Base-by-base conservation (phyloP, 1,139 yeast species). In the Sugiyamaella japonica region DNA sequence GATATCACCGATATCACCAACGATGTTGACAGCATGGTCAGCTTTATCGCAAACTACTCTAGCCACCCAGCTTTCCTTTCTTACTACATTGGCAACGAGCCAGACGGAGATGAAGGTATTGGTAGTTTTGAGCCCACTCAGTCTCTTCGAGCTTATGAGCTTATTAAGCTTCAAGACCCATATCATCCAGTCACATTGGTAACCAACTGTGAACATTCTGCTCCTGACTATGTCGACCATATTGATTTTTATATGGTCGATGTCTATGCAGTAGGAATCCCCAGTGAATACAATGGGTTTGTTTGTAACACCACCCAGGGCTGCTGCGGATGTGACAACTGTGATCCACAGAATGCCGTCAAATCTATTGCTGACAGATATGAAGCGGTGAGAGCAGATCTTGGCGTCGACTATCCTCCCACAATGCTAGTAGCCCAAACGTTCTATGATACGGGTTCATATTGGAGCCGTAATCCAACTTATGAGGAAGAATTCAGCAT, bases 161-260 rank as follows among this genome's bases (percentile, higher is more conserved):
- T 53, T 38, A 25, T 56, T 23, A 56, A 56, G 39, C 38, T 48
- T 16, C 43, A 43, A 46, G 59, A 56, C 34, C 59, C 59, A 7
- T 56, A 56, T 23, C 59, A 56, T 23, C 59, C 59, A 17, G 59
- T 56, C 13, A 56, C 59, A 3, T 42, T 56, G 12, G 59, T 56
- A 13, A 56, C 55, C 10, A 56, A 56, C 43, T 56, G 59, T 44
- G 48, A 56, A 17, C 59, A 56, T 37, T 37, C 53, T 20, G 50
- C 56, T 31, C 56, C 59, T 5, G 53, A 37, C 32, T 56, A 49
- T 48, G 53, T 42, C 10, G 49, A 43, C 17, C 57, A 56, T 36
- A 36, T 51, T n/a, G 59, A 56, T 37, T 50, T 56, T 25, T 50
- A 50, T 37, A 56, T 56, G 59, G 54, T 51, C n/a, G 59, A 56